These are phyloP conservation scores for Marasmius oreades DNA, from an alignment of 1,284 basidiomycete species.

Conservation along the genomic window DNA sequence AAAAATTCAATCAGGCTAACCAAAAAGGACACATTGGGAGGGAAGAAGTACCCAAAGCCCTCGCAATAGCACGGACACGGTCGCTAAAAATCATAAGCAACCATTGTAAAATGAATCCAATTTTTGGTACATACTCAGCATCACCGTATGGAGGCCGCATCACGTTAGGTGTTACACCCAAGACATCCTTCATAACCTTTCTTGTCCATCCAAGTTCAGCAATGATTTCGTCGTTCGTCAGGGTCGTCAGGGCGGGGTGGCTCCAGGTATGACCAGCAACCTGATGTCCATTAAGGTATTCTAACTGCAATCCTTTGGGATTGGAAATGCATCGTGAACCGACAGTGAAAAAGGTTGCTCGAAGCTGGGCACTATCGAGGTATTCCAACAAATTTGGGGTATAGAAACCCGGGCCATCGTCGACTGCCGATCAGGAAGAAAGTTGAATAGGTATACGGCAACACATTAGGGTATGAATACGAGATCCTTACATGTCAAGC, in stretches of 20 bases:
- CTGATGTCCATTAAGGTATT: conserved; percentile 73
- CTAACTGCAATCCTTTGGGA: conserved; percentile 43
- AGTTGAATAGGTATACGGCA: neutral
- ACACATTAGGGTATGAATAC: conserved; percentile 1
- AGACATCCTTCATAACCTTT: conserved; percentile 77
- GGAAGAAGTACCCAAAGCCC: conserved; percentile 47
- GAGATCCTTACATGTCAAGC: conserved; percentile 13
- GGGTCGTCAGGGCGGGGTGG: conserved; percentile 66
- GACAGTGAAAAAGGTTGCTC: conserved; percentile 85
- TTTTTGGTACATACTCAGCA: conserved; percentile 48
- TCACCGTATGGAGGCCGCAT: conserved; percentile 59
- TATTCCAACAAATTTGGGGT: conserved; percentile 74
- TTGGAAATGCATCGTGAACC: conserved; percentile 61
- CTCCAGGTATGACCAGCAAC: conserved; percentile 71
- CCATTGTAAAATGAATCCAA: neutral
- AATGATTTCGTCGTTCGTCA: conserved; percentile 81
- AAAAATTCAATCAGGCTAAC: neutral
- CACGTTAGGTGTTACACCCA: conserved; percentile 66
- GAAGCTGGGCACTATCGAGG: conserved; percentile 64
- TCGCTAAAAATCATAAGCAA: conserved; percentile 41
- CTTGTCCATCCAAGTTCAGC: conserved; percentile 87
- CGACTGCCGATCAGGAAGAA: conserved; percentile 46
- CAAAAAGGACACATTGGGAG: neutral
- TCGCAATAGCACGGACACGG: conserved; percentile 76
- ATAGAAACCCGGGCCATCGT: conserved; percentile 79